Evolutionary conservation across 177 flowering plant genomes (phyloP).

Genomic region (Vitis hybrid): DNA sequence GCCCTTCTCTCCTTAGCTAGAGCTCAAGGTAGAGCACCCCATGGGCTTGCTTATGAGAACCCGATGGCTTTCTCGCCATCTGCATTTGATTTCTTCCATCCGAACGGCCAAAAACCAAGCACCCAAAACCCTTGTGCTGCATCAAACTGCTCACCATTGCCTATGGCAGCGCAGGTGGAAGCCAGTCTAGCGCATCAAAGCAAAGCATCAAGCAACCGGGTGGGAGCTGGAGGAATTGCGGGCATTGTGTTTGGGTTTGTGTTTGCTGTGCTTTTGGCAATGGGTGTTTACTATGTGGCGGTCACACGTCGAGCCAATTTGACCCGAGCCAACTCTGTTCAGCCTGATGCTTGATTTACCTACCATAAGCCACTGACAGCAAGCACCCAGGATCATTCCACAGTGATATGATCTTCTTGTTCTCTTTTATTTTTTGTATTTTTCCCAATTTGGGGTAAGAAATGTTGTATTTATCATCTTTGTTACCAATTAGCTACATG

Average conservation of each 20-base stretch:
- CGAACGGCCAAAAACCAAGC: conserved; percentile 26
- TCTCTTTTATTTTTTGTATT: neutral
- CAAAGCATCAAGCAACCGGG: conserved; percentile 11
- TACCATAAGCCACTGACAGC: neutral
- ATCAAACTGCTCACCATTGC: conserved; percentile 45
- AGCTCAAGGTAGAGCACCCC: conserved; percentile 64
- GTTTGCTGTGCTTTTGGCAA: conserved; percentile 37
- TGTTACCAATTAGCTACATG: conserved; percentile 2
- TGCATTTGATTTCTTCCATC: conserved; percentile 74
- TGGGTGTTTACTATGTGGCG: conserved; percentile 55
- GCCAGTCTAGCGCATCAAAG: conserved; percentile 42
- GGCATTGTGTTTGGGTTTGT: conserved; percentile 52
- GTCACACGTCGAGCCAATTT: conserved; percentile 35
- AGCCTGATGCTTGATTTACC: conserved; percentile 33
- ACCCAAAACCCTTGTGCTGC: conserved; percentile 24
- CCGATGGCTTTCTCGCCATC: conserved; percentile 66
- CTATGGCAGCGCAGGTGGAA: conserved; percentile 53
- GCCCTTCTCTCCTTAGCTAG: conserved; percentile 26
- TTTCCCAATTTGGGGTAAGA: neutral
- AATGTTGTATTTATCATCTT: conserved; percentile 8
- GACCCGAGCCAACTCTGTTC: conserved; percentile 33
- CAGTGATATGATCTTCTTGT: neutral
- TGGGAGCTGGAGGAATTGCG: conserved; percentile 50
- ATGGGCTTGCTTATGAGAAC: conserved; percentile 56
- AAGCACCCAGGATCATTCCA: neutral